Percentiles rank a stretch among this genome's conserved stretches.
These are phyloP conservation scores for Colletotrichum scovillei DNA, from an alignment of 2,329 filamentous ascomycete genomes.

Conservation along the genomic window DNA sequence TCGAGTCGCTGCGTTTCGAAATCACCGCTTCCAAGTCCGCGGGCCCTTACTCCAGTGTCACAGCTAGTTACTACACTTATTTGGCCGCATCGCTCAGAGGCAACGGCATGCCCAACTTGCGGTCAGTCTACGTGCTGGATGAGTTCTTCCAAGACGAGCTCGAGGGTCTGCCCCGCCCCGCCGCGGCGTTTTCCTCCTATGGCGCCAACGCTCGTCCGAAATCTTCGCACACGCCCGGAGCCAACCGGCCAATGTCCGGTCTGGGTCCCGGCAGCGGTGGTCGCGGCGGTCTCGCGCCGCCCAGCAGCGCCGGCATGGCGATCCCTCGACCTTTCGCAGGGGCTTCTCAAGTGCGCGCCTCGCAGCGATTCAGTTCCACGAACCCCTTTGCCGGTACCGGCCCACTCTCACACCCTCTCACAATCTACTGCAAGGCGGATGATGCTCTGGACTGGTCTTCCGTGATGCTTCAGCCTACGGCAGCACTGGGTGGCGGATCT, in stretches of 20 bases:
- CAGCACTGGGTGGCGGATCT: constrained; percentile 30
- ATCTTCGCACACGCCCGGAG: constrained; percentile 44
- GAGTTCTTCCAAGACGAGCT: constrained; percentile 84
- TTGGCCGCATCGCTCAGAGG: constrained; percentile 84
- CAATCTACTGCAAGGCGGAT: constrained; percentile 70
- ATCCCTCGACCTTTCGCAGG: constrained; percentile 40
- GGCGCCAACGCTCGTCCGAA: constrained; percentile 48
- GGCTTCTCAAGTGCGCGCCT: constrained; percentile 41
- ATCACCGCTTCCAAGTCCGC: constrained; percentile 72
- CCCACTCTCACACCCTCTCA: constrained; percentile 64
- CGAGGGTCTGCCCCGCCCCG: constrained; percentile 73
- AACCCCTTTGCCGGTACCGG: constrained; percentile 53
- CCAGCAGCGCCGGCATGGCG: constrained; percentile 38
- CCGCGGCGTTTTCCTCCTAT: constrained; percentile 53
- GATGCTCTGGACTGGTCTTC: constrained; percentile 71
- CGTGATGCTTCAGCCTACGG: constrained; percentile 57
- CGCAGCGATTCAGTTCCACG: constrained; percentile 67
- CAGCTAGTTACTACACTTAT: constrained; percentile 82
- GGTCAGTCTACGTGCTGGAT: constrained; percentile 87
- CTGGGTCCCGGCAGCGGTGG: neutral
- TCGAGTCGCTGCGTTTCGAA: constrained; percentile 84
- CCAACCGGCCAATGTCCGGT: constrained; percentile 27
- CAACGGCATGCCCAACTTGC: constrained; percentile 78
- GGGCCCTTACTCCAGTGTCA: constrained; percentile 67
- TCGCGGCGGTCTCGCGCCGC: constrained; percentile 39